Conservation (phyloP, 2,329 filamentous ascomycete genomes). For the Aureobasidium mangrovei region DNA sequence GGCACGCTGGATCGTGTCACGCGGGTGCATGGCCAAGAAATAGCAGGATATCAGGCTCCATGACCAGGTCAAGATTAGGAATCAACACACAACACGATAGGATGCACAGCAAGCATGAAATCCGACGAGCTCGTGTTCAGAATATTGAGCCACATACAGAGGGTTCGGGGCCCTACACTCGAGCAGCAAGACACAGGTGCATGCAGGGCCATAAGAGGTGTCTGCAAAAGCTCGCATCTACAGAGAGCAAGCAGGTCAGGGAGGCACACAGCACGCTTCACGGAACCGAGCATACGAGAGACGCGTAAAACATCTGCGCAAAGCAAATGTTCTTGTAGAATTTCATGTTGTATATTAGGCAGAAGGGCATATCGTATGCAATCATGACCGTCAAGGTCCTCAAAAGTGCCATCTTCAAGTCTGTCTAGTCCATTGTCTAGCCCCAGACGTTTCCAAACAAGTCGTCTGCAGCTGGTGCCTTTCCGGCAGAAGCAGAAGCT, state of each 20-base stretch:
- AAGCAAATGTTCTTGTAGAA: neutral
- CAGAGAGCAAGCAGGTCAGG: too few relatives aligned
- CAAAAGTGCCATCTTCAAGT: neutral
- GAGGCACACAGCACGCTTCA: too few relatives aligned
- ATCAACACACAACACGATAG: too few relatives aligned
- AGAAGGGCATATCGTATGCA: neutral
- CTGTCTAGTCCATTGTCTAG: constrained; percentile 34
- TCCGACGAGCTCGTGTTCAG: too few relatives aligned
- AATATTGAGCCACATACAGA: too few relatives aligned
- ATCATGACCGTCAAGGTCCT: constrained; percentile 11
- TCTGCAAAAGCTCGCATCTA: too few relatives aligned
- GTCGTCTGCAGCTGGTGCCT: constrained; percentile 60
- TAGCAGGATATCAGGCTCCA: neutral
- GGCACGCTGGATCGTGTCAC: too few relatives aligned
- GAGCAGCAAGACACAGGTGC: too few relatives aligned
- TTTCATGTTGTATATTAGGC: neutral
- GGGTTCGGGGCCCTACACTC: too few relatives aligned
- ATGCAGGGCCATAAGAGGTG: too few relatives aligned
- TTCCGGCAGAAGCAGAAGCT: constrained; percentile 37
- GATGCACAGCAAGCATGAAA: too few relatives aligned
- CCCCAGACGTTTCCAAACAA: constrained; percentile 95
- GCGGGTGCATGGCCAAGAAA: neutral
- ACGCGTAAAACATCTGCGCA: neutral
- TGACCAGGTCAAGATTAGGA: neutral
- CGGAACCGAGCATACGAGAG: too few relatives aligned